Evolutionary conservation across 495 filamentous ascomycete genomes (phyloP).

Genomic region (Antarctomyces pellizariae): DNA sequence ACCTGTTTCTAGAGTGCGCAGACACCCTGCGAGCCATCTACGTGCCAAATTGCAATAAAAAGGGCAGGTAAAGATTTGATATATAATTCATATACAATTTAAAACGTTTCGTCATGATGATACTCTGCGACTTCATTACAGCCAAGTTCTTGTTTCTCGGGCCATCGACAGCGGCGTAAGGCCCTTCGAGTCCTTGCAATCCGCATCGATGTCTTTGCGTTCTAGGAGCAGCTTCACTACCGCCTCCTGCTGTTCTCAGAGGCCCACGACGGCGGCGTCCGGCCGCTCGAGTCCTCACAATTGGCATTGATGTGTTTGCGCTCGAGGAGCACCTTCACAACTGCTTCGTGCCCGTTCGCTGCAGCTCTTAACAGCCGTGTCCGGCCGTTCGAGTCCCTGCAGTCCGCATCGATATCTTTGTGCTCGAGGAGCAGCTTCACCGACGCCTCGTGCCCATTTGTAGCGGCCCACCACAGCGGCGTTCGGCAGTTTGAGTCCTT

Average conservation of each 20-base stretch:
- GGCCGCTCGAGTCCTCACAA: slow-evolving; percentile 9
- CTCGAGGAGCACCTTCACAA: slow-evolving; percentile 5
- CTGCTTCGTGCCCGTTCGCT: slow-evolving; percentile 1
- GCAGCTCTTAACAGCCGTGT: slow-evolving; percentile 13
- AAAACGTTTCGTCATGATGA: too few species aligned
- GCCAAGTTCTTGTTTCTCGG: too few species aligned
- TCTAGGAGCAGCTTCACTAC: slow-evolving; percentile 13
- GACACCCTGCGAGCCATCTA: too few species aligned
- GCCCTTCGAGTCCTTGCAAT: too few species aligned
- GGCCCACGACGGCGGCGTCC: slow-evolving; percentile 16
- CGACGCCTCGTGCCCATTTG: slow-evolving; percentile 14
- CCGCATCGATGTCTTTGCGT: slow-evolving; percentile 1
- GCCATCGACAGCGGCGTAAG: too few species aligned
- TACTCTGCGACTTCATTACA: too few species aligned
- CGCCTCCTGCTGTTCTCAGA: slow-evolving; percentile 11
- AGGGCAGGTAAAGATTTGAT: too few species aligned
- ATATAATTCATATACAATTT: too few species aligned
- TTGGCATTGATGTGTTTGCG: too few species aligned
- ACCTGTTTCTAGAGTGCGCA: too few species aligned
- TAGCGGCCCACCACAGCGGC: slow-evolving; percentile 18
- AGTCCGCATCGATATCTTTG: slow-evolving; percentile 5
- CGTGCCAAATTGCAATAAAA: too few species aligned
- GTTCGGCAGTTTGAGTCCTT: slow-evolving; percentile 7
- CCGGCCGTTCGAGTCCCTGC: slow-evolving; percentile 7
- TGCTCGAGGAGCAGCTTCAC: slow-evolving; percentile 7